Base-by-base conservation (phyloP, 2,329 filamentous ascomycete species). In the Berkeleyomyces basicola region DNA sequence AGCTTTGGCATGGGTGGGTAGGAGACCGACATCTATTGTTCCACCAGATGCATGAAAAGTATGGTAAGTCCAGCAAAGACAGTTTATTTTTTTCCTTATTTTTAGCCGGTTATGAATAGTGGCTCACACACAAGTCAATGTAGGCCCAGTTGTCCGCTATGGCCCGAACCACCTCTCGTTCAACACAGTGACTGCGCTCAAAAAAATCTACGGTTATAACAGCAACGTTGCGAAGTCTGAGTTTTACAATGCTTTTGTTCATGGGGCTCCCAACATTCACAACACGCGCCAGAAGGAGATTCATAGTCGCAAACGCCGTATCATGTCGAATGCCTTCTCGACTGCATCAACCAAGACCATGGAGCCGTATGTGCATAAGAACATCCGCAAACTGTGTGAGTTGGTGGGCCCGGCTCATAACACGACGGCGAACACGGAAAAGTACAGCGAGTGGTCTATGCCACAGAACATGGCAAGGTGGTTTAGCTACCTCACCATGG, bases 81-180 rank as follows among this genome's bases (percentile, higher is more conserved):
- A 23, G 7, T 67, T 10, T 63, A 14, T 55, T 66, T 65, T 58
- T 61, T 63, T 36, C 61, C 64, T 51, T n/a, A 14, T 36, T 39
- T 4, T 14, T 2, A 10, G 4, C 14, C 23, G 4, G 7, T 31
- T 51, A n/a, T n/a, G 11, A 37, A 23, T n/a, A 40, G 37, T 4
- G 4, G 49, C 40, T 40, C n/a, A 47, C 10, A 40, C 33, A 10
- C 42, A 16, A 53, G 5, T 40, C 46, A 7, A 36, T n/a, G 0
- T 55, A 83, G 81, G 82, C 67, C 75, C 77, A n/a, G 72, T 83
- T 59, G 86, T 92, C n/a, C 86, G 89, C 37, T 88, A 86, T 67
- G 87, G 86, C 0, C 89, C 89, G 53, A 89, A 90, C 72, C 82
- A 82, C 65, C 75, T 95, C 49, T 88, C 85, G 0, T 82, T 95